phyloP scores from a whole-genome alignment of 208 protist genomes.

The Trypanosomatidae sp. region DNA sequence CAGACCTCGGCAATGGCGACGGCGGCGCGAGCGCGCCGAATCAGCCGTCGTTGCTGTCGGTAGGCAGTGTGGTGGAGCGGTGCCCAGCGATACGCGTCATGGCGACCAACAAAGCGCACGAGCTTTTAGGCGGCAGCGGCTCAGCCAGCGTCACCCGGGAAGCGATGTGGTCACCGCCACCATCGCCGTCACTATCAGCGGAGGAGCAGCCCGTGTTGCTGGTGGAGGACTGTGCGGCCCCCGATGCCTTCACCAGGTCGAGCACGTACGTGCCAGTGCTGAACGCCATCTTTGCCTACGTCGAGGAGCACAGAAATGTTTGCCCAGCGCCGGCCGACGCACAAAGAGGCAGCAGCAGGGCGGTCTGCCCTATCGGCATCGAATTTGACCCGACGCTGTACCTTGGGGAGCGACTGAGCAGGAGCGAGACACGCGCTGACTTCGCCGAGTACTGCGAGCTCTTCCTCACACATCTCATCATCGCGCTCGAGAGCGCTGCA shows the following conservation, averaged over 20 bases:
- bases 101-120: constrained; percentile 1
- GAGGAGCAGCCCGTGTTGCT: constrained; percentile 11
- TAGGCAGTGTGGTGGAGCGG: constrained; percentile 1
- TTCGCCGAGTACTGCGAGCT: constrained; percentile 16
- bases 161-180: background rate
- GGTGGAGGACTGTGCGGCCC: constrained; percentile 15
- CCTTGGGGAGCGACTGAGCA: constrained; percentile 13
- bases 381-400: constrained; percentile 11
- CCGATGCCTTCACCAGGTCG: constrained; percentile 15
- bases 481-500: constrained; percentile 13
- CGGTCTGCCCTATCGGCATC: constrained; percentile 14
- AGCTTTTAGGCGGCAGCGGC: constrained; percentile 1
- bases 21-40: background rate
- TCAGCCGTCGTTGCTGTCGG: background rate
- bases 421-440: constrained; percentile 5
- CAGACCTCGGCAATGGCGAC: background rate
- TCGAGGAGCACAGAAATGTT: background rate
- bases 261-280: constrained; percentile 12
- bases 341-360: constrained; percentile 1
- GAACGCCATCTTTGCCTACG: constrained; percentile 11
- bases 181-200: background rate
- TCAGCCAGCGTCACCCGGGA: background rate
- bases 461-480: constrained; percentile 18
- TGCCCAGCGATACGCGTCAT: constrained; percentile 17
- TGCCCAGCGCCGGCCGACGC: background rate